Base-by-base conservation (phyloP, 768 basidiomycete species). In the Macrocybe gigantea region DNA sequence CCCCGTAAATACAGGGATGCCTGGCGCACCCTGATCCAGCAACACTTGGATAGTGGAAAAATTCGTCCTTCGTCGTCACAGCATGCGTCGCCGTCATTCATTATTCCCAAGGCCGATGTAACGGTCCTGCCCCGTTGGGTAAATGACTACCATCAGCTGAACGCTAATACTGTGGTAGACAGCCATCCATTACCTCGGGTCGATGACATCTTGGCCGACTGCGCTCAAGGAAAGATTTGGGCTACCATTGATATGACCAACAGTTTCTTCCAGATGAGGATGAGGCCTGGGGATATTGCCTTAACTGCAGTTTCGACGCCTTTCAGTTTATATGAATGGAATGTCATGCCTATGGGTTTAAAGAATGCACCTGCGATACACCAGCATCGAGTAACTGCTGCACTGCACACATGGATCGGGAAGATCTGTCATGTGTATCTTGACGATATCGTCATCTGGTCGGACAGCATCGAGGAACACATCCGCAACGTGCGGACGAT, bases 371-470 rank as follows among this genome's bases (percentile, higher is more conserved):
- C 73, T 5, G 63, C 73, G 0, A 52, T 63, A 1, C 77, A 73
- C 52, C 74, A 77, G 53, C 46, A 53, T 12, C 68, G 73, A 48
- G 73, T 77, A 49, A 62, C 72, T 29, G 66, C 69, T 45, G 64
- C 64, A 8, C 58, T 77, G 6, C 56, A 58, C 8, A 66, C 73
- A 33, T 48, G 65, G 6, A 49, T 77, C 32, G 70, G 68, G 39
- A 49, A 68, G 14, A 59, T 60, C 41, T 64, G 63, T 47, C 60
- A 75, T 29, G 66, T 77, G 38, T 77, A 75, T 55, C 47, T 75
- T 1, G 68, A 74, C 45, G 63, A 74, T 53, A 71, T 74, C 48
- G 60, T 76, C 7, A 69, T 75, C 29, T 77, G 67, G 49, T 74
- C 73, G 34, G 38, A 54, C 10, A 52, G 53, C 10, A 54, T 49